Evolutionary conservation across 805 yeast species (phyloP), one percentile per base, ranked within the genome.

Genomic region (Sungouiozyma intestinalis): DNA sequence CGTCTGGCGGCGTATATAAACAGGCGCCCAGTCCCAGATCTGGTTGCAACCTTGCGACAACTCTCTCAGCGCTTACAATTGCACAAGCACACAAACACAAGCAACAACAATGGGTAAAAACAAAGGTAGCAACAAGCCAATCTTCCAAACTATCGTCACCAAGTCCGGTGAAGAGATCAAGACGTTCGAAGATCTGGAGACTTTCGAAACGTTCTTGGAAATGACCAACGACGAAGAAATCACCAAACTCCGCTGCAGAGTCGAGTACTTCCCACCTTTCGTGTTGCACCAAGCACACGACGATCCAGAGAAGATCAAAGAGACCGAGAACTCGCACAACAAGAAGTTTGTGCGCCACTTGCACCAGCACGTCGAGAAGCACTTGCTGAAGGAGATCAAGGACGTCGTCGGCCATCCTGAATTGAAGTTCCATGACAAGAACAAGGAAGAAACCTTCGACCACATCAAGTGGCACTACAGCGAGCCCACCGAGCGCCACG

Each of bases 221-320:
- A 87, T 80, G 55, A 75, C 82, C 2, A 81, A 84, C 73, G 88
- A 81, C 58, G 79, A 82, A 47, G 88, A 82, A 44, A 78, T 75
- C 50, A 83, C 76, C 54, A 73, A 77, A 52, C 65, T 79, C 49
- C 83, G 80, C 55, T 83, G 84, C 37, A 79, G 74, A 47, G 65
- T 81, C 44, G 68, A 68, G 38, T 83, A 83, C 60, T 69, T 75
- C 53, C 92, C 92, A 17, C 90, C 90, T 39, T 82, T 82, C 55
- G 74, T 82, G 38, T 50, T 80, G 60, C 74, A 74, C 50, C 81
- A 76, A 44, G 72, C 79, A 45, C 85, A 79, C 50, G 76, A 79
- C 42, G 79, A 81, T 55, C 76, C 77, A 45, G 87, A 82, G 38
- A 81, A 79, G 57, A 74, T 82, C 46, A 80, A 81, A 58, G 81